Conservation (phyloP, 2,329 filamentous ascomycete genomes). For the Pseudocercospora macadamiae region DNA sequence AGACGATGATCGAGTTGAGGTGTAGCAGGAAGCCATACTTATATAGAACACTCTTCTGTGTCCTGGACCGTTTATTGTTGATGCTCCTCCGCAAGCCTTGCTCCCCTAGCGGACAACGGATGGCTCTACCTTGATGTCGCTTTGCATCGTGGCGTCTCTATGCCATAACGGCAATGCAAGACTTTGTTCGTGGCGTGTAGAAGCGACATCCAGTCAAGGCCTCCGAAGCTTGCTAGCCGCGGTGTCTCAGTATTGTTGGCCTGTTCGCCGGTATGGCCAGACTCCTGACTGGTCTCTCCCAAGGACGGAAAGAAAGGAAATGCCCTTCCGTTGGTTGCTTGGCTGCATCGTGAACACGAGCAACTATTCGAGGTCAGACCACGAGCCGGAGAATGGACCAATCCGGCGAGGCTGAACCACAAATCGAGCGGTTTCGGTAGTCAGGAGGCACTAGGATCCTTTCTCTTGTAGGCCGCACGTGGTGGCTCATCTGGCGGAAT, state of each 20-base stretch:
- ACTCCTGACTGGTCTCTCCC: neutral
- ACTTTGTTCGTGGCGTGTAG: neutral
- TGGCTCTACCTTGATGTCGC: neutral
- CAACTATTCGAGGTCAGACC: neutral
- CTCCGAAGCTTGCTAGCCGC: neutral
- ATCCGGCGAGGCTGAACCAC: neutral
- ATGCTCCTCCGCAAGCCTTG: neutral
- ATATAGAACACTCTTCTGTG: neutral
- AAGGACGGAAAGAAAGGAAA: neutral
- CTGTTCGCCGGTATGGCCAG: neutral
- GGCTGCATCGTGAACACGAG: neutral
- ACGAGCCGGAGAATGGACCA: neutral
- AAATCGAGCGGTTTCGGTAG: neutral
- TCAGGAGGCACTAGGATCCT: neutral
- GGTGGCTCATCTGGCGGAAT: neutral
- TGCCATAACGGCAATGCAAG: neutral
- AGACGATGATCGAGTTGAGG: neutral
- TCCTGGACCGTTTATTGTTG: neutral
- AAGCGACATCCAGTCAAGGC: neutral
- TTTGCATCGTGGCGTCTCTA: neutral
- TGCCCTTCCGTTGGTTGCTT: neutral
- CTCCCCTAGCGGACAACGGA: neutral
- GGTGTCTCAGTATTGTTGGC: neutral
- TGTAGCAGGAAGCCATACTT: neutral
- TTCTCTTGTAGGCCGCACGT: constrained; percentile 1